phyloP scores from a whole-genome alignment of 2,329 filamentous ascomycete species.

The Claviceps digitariae region DNA sequence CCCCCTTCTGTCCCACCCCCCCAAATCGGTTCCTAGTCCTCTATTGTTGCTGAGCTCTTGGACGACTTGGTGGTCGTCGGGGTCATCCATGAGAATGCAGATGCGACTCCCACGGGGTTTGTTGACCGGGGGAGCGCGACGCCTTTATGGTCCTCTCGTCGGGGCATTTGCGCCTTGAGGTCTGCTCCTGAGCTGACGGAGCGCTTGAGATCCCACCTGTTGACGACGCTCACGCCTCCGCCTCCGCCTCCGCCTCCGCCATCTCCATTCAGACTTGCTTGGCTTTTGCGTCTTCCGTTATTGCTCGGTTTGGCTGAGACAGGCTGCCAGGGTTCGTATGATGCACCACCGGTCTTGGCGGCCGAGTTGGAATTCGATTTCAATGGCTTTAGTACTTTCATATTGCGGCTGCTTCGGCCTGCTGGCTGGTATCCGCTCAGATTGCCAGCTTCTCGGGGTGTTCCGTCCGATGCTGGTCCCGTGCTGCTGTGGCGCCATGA shows the following conservation, averaged over 20 bases:
- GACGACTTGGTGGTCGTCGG: conserved; percentile 24
- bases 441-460: conserved; percentile 36
- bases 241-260: conserved; percentile 8
- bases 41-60: conserved; percentile 21
- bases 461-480: conserved; percentile 36
- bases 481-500: conserved; percentile 52
- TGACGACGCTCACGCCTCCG: conserved; percentile 11
- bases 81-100: conserved; percentile 89
- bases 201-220: conserved; percentile 43
- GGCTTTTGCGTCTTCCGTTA: conserved; percentile 43
- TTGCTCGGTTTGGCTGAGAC: conserved; percentile 29
- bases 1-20: neutral
- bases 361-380: conserved; percentile 45
- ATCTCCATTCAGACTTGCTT: conserved; percentile 21
- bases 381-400: conserved; percentile 79
- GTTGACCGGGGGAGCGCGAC: conserved; percentile 40
- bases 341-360: conserved; percentile 28
- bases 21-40: conserved; percentile 5
- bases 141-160: conserved; percentile 23
- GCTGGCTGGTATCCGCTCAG: conserved; percentile 59
- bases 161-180: conserved; percentile 19
- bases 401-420: conserved; percentile 49
- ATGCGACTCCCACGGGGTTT: conserved; percentile 85
- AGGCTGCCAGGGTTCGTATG: conserved; percentile 34
- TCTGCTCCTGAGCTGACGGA: conserved; percentile 30